phyloP scores from a whole-genome alignment of 2,329 filamentous ascomycete genomes.

The Pyrenophora graminea region DNA sequence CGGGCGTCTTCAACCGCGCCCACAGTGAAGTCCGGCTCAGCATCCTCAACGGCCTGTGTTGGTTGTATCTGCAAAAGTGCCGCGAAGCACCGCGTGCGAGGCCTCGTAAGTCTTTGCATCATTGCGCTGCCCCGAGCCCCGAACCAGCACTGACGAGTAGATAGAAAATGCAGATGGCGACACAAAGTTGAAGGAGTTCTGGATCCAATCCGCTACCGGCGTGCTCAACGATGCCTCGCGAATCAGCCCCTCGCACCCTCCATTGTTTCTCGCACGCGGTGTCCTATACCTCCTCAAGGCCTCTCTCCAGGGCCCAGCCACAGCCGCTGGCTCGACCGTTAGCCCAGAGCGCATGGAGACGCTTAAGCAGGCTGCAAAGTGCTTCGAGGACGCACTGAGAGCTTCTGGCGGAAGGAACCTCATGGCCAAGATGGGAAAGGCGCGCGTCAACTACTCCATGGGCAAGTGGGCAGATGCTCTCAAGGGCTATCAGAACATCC shows the following conservation, averaged over 20 bases:
- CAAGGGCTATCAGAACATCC: constrained; percentile 81
- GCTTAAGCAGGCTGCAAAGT: constrained; percentile 82
- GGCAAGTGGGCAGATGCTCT: constrained; percentile 85
- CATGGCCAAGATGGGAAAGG: constrained; percentile 88
- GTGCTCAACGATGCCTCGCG: constrained; percentile 94
- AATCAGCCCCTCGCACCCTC: constrained; percentile 89
- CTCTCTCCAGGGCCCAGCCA: constrained; percentile 77
- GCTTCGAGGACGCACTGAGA: constrained; percentile 90
- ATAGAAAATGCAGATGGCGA: constrained; percentile 61
- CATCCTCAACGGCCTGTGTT: constrained; percentile 82
- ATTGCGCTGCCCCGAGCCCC: background rate
- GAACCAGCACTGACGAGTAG: background rate
- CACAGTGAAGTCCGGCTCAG: constrained; percentile 82
- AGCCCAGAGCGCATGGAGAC: constrained; percentile 74
- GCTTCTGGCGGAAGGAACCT: constrained; percentile 86
- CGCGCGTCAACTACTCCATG: constrained; percentile 82
- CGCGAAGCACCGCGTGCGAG: constrained; percentile 73
- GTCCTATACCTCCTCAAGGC: constrained; percentile 87
- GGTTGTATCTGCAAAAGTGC: constrained; percentile 89
- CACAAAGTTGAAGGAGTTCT: constrained; percentile 89
- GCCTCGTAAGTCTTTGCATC: constrained; percentile 50
- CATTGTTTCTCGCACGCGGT: constrained; percentile 87
- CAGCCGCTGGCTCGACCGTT: constrained; percentile 67
- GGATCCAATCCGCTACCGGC: constrained; percentile 85
- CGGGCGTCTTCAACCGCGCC: constrained; percentile 69